Conservation (phyloP, 2,329 filamentous ascomycete genomes). For the Niveomyces coronatus region DNA sequence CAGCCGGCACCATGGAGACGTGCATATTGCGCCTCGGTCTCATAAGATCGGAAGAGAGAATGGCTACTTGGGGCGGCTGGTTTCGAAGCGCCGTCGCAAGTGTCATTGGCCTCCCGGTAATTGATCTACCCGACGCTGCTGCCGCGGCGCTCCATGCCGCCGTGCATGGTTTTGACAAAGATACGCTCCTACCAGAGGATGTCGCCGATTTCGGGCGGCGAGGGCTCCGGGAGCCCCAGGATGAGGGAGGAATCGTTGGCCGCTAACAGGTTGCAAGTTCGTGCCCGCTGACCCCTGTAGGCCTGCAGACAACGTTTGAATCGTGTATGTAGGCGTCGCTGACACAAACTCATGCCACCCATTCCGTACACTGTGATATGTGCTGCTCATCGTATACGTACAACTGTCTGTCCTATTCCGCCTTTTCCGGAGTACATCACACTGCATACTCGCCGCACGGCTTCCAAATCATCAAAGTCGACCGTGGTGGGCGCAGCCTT, state of each 20-base stretch:
- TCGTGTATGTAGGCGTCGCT: no score
- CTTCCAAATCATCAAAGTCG: conserved; percentile 31
- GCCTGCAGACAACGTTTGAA: no score
- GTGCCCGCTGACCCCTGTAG: no score
- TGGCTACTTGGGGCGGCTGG: conserved; percentile 2
- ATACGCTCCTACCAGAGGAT: conserved; percentile 8
- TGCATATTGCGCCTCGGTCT: conserved; percentile 33
- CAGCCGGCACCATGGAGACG: conserved; percentile 27
- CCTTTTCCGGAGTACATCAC: conserved; percentile 31
- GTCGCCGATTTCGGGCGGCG: conserved; percentile 3
- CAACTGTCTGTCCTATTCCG: conserved; percentile 32
- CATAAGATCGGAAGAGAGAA: conserved; percentile 19
- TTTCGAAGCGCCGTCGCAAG: background rate
- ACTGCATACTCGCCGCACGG: conserved; percentile 29
- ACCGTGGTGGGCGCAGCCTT: conserved; percentile 31
- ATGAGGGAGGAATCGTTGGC: conserved; percentile 1
- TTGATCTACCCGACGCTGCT: conserved; percentile 5
- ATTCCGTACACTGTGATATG: background rate
- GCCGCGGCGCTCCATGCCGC: conserved; percentile 4
- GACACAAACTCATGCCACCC: no score
- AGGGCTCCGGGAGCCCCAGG: conserved; percentile 2
- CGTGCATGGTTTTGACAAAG: conserved; percentile 5
- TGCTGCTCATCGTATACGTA: conserved; percentile 22
- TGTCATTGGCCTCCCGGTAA: conserved; percentile 2
- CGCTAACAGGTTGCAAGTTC: no score